Percentiles rank a stretch among this genome's conserved stretches.
Conservation (phyloP, 345 rosid genomes). For the Lepidium sativum region DNA sequence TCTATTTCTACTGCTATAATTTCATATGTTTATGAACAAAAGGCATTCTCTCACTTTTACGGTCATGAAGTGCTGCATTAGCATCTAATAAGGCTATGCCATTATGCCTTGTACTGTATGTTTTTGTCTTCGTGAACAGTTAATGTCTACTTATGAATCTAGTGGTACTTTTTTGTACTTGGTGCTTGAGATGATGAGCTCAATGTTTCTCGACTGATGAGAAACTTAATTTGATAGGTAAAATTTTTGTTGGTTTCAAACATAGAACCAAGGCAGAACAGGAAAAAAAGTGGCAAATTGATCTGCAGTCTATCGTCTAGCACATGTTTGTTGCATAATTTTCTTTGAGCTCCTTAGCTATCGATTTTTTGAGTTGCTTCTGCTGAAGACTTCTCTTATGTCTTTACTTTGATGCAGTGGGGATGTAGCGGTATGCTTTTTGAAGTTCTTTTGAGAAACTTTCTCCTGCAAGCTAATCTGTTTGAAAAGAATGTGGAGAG, state of each 20-base stretch:
- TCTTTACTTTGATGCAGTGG: constrained; percentile 52
- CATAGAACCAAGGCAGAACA: not conserved
- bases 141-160: not conserved
- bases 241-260: not conserved
- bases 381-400: constrained; percentile 16
- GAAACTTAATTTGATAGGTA: constrained; percentile 2
- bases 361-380: not conserved
- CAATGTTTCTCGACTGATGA: not conserved
- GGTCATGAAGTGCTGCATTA: not conserved
- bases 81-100: not conserved
- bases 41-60: not conserved
- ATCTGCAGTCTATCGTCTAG: not conserved
- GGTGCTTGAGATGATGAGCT: not conserved
- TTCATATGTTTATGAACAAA: not conserved
- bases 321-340: not conserved
- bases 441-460: constrained; percentile 55
- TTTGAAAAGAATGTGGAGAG: constrained; percentile 40
- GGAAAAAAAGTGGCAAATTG: not conserved
- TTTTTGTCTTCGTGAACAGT: not conserved
- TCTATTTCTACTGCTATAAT: not conserved
- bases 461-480: constrained; percentile 34
- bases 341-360: not conserved
- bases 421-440: constrained; percentile 73
- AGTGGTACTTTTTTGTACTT: not conserved
- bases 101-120: not conserved